Evolutionary conservation across 2,329 filamentous ascomycete species (phyloP).

Genomic region (Cytospora schulzeri): DNA sequence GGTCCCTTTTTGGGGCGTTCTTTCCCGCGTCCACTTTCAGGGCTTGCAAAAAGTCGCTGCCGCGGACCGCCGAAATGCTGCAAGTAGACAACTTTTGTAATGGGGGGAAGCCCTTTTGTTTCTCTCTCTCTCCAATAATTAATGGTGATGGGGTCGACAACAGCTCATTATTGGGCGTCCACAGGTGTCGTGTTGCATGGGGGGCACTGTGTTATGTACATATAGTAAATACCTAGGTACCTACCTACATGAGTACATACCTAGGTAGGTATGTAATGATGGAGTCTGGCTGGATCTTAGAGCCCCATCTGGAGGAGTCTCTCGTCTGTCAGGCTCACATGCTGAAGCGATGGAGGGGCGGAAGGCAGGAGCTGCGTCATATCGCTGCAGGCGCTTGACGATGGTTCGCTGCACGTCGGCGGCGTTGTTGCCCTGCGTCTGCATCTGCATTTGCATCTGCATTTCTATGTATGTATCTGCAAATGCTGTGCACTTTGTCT

Average conservation of each 20-base stretch:
- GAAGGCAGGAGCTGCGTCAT: slow-evolving; percentile 2
- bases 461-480: background rate
- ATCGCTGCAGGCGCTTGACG: slow-evolving; percentile 8
- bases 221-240: too few relatives aligned
- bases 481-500: background rate
- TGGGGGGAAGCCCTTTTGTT: too few relatives aligned
- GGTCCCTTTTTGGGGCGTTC: slow-evolving; percentile 13
- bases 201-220: background rate
- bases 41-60: background rate
- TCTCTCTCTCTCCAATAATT: too few relatives aligned
- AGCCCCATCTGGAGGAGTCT: slow-evolving; percentile 1
- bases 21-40: slow-evolving; percentile 5
- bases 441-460: background rate
- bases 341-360: slow-evolving; percentile 24
- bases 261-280: background rate
- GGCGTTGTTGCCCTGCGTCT: background rate
- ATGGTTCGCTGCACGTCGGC: slow-evolving; percentile 15
- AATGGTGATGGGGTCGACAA: too few relatives aligned
- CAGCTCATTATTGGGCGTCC: background rate
- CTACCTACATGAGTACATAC: too few relatives aligned
- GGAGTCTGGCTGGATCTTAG: too few relatives aligned
- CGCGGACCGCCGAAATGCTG: too few relatives aligned
- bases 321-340: slow-evolving; percentile 16
- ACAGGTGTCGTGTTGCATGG: background rate
- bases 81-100: too few relatives aligned